Evolutionary conservation across 2,329 filamentous ascomycete species (phyloP).

Genomic region (Orbilia blumenaviensis): DNA sequence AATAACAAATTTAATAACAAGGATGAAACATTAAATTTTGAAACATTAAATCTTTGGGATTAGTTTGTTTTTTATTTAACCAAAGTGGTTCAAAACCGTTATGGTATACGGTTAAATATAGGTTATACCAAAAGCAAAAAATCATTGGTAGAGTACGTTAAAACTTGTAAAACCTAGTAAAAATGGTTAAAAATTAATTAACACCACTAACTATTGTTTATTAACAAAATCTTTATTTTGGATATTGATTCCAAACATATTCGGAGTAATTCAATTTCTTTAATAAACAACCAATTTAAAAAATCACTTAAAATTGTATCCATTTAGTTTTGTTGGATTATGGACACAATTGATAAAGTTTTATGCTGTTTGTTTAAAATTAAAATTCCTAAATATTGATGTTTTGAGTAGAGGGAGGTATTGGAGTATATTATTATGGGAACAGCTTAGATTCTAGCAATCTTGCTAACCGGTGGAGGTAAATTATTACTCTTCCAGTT

Average conservation of each 20-base stretch:
- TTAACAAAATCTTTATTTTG: not conserved
- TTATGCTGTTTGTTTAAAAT: not conserved
- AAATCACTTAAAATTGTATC: not conserved
- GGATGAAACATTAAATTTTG: not conserved
- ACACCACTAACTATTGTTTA: not conserved
- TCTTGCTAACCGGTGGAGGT: not conserved
- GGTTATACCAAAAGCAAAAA: conserved; percentile 5
- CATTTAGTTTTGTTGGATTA: not conserved
- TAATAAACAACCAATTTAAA: not conserved
- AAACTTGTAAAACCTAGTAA: not conserved
- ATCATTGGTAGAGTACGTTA: not conserved
- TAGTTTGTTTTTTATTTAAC: not conserved
- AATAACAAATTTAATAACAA: not conserved
- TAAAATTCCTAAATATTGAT: not conserved
- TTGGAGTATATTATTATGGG: conserved; percentile 1
- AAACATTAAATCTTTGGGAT: not conserved
- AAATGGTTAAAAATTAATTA: conserved; percentile 2
- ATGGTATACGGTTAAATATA: not conserved
- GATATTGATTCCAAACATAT: not conserved
- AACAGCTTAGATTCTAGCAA: not conserved
- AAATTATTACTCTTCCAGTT: conserved; percentile 9
- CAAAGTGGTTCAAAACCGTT: not conserved
- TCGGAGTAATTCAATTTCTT: not conserved
- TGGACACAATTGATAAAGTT: not conserved
- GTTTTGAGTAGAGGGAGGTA: not conserved